Conservation (phyloP, 257 asterid species). For the Plantago ovata region DNA sequence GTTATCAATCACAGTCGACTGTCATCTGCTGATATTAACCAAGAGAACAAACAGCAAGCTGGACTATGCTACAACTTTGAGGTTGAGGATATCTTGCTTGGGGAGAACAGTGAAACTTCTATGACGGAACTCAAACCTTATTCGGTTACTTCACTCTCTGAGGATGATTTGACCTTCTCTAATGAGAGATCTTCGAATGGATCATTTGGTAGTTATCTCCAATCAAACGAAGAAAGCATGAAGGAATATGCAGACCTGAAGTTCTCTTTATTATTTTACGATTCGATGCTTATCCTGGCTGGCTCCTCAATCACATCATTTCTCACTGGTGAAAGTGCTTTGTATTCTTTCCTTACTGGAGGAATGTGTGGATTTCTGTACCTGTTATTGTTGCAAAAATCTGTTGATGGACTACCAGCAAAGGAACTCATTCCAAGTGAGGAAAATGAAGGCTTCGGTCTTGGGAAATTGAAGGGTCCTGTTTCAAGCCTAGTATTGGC, state of each 20-base stretch:
- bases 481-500: conserved; percentile 35
- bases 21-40: conserved; percentile 25
- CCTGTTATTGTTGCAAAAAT: conserved; percentile 58
- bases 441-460: conserved; percentile 21
- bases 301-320: conserved; percentile 52
- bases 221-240: conserved; percentile 73
- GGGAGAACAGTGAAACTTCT: conserved; percentile 65
- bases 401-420: conserved; percentile 61
- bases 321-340: conserved; percentile 38
- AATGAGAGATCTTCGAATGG: conserved; percentile 17
- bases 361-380: conserved; percentile 71
- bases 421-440: conserved; percentile 36
- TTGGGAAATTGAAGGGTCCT: conserved; percentile 42
- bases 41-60: conserved; percentile 21
- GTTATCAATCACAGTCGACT: conserved; percentile 26
- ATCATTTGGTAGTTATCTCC: conserved; percentile 10
- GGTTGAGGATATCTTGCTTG: conserved; percentile 61
- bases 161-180: conserved; percentile 25
- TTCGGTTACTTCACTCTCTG: conserved; percentile 43
- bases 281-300: conserved; percentile 44
- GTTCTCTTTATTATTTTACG: conserved; percentile 62
- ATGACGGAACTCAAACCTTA: conserved; percentile 67
- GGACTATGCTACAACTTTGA: conserved; percentile 47
- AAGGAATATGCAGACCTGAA: conserved; percentile 68
- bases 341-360: conserved; percentile 57